These are phyloP conservation scores for Leonotis leonurus DNA, from an alignment of 257 asterid species.

Conservation along the genomic window DNA sequence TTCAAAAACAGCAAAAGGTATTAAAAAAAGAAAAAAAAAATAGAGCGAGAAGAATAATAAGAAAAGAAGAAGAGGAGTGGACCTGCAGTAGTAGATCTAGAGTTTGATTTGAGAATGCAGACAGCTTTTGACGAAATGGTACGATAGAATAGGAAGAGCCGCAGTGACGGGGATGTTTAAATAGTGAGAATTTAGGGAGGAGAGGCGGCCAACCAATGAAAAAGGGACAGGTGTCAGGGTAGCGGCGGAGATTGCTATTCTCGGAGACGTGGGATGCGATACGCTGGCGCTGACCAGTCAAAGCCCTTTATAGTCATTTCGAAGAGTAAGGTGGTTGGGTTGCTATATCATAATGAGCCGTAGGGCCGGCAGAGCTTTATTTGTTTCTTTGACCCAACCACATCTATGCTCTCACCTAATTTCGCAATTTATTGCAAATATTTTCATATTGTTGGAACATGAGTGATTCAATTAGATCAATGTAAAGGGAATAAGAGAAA, in stretches of 20 bases:
- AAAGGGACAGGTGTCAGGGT: background rate
- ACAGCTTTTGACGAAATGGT: background rate
- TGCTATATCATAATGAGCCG: constrained; percentile 13
- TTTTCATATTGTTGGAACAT: no score
- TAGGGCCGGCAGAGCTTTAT: background rate
- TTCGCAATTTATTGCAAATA: no score
- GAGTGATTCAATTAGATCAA: no score
- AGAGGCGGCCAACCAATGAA: constrained; percentile 20
- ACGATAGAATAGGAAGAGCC: background rate
- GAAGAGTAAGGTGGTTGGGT: no score
- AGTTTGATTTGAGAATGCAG: background rate
- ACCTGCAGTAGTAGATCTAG: constrained; percentile 15
- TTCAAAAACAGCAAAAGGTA: background rate
- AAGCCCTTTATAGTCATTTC: constrained; percentile 20
- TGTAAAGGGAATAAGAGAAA: no score
- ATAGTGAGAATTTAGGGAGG: constrained; percentile 5
- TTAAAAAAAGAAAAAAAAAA: background rate
- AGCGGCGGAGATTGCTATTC: constrained; percentile 24
- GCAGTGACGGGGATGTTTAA: constrained; percentile 7
- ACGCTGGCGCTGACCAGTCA: constrained; percentile 37
- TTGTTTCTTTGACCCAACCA: background rate
- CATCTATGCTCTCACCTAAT: background rate
- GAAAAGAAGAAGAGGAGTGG: background rate
- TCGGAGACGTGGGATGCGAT: constrained; percentile 18
- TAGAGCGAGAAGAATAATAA: background rate